Percentiles rank a stretch among this genome's conserved stretches.
Evolutionary conservation across 345 rosid species (phyloP).

Genomic region (Clarkia xantiana): DNA sequence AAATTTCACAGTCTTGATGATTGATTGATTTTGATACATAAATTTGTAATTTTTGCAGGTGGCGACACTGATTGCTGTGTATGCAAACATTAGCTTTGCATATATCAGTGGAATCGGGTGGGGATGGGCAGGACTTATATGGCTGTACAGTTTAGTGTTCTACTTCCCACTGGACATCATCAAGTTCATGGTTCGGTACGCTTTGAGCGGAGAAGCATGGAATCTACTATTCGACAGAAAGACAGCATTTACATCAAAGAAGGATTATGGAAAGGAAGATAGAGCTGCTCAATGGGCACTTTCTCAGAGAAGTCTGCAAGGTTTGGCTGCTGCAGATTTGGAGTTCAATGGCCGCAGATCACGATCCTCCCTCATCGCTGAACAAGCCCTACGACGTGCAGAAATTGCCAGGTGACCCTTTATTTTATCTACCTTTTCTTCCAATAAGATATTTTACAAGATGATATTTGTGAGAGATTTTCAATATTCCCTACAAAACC

Average conservation of each 20-base stretch:
- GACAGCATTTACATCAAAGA: conserved; percentile 79
- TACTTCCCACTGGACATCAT: conserved; percentile 70
- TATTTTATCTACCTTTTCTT: no score
- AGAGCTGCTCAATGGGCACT: conserved; percentile 49
- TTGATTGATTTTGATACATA: no score
- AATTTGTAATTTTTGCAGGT: conserved; percentile 22
- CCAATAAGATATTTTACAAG: no score
- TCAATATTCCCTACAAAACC: no score
- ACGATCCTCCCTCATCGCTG: conserved; percentile 58
- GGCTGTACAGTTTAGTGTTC: conserved; percentile 75
- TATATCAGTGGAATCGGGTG: conserved; percentile 81
- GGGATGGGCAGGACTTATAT: conserved; percentile 95
- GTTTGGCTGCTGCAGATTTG: conserved; percentile 36
- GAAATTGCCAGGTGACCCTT: conserved; percentile 68
- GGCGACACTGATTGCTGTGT: conserved; percentile 74
- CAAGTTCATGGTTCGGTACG: conserved; percentile 59
- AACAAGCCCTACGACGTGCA: conserved; percentile 81
- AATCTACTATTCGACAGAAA: conserved; percentile 66
- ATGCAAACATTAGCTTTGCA: conserved; percentile 76
- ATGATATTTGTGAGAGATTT: no score
- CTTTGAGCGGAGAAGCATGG: conserved; percentile 88
- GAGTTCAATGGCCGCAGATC: conserved; percentile 42
- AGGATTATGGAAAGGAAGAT: conserved; percentile 72
- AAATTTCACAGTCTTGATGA: no score
- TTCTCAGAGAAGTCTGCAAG: conserved; percentile 72